These are phyloP conservation scores for Flaveria brownii DNA, from an alignment of 129 eudicot genomes.

Conservation along the genomic window DNA sequence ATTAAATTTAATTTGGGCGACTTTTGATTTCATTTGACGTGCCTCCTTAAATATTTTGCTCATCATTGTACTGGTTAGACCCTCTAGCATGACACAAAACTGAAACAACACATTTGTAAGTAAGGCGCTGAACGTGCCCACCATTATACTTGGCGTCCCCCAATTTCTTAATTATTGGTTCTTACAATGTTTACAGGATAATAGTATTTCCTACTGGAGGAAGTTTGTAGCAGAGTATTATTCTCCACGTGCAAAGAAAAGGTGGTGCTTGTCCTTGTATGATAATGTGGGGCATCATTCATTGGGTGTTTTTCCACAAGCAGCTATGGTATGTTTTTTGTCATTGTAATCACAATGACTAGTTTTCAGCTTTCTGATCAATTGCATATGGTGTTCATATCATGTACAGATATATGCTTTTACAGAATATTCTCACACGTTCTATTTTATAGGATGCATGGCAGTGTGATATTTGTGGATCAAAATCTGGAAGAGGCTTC, in stretches of 20 bases:
- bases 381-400: not conserved
- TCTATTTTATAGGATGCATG: constrained; percentile 70
- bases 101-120: not conserved
- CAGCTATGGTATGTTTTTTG: constrained; percentile 65
- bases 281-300: constrained; percentile 90
- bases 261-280: constrained; percentile 92
- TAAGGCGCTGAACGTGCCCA: not conserved
- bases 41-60: not conserved
- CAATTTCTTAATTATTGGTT: not conserved
- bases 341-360: not conserved
- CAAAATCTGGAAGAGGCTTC: constrained; percentile 96
- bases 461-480: constrained; percentile 98
- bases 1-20: not conserved
- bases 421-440: not conserved
- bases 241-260: constrained; percentile 96
- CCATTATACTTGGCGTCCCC: not conserved
- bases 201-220: constrained; percentile 87
- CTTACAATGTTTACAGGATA: constrained; percentile 50
- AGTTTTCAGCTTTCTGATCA: not conserved
- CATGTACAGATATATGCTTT: not conserved
- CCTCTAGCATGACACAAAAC: not conserved
- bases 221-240: constrained; percentile 91
- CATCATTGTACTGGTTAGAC: not conserved
- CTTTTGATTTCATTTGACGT: not conserved
- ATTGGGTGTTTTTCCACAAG: constrained; percentile 85